Percentiles rank a stretch among this genome's conserved stretches.
phyloP scores from a whole-genome alignment of 495 filamentous ascomycete species.

The Neurospora cerealis region DNA sequence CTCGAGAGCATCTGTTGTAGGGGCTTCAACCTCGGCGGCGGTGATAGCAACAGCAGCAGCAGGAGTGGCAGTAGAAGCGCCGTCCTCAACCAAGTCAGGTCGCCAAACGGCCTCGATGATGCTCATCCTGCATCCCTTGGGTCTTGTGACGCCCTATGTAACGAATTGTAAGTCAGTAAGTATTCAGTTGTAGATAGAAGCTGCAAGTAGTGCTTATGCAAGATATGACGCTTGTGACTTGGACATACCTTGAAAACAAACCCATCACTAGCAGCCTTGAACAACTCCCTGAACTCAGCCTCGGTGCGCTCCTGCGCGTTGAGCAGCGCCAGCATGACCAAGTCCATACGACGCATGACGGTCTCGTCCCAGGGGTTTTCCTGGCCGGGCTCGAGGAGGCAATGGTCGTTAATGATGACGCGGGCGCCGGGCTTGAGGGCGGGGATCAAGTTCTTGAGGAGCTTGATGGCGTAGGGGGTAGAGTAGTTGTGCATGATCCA shows the following conservation, averaged over 20 bases:
- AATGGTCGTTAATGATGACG: slow-evolving; percentile 44
- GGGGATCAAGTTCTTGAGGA: slow-evolving; percentile 43
- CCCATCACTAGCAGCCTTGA: slow-evolving; percentile 30
- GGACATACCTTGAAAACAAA: slow-evolving; percentile 34
- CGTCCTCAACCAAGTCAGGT: slow-evolving; percentile 6
- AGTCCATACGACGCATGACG: slow-evolving; percentile 44
- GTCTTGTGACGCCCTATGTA: slow-evolving; percentile 25
- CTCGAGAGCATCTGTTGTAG: not conserved
- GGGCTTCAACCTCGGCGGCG: not conserved
- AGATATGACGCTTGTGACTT: not conserved
- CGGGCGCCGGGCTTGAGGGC: slow-evolving; percentile 44
- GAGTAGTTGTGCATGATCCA: slow-evolving; percentile 53
- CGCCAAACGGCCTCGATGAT: slow-evolving; percentile 43
- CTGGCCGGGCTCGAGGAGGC: slow-evolving; percentile 33
- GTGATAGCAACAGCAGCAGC: not conserved
- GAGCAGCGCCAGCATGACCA: slow-evolving; percentile 44
- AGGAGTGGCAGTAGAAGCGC: not conserved
- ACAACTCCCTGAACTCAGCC: slow-evolving; percentile 38
- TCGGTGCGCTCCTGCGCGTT: slow-evolving; percentile 46
- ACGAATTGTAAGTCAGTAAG: slow-evolving; percentile 1
- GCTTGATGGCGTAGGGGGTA: slow-evolving; percentile 44
- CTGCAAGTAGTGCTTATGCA: not conserved
- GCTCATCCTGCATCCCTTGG: slow-evolving; percentile 37
- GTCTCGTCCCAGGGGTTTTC: slow-evolving; percentile 40
- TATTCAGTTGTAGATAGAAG: not conserved